Conservation (phyloP, 495 filamentous ascomycete species). For the Penicillium mononematosum region DNA sequence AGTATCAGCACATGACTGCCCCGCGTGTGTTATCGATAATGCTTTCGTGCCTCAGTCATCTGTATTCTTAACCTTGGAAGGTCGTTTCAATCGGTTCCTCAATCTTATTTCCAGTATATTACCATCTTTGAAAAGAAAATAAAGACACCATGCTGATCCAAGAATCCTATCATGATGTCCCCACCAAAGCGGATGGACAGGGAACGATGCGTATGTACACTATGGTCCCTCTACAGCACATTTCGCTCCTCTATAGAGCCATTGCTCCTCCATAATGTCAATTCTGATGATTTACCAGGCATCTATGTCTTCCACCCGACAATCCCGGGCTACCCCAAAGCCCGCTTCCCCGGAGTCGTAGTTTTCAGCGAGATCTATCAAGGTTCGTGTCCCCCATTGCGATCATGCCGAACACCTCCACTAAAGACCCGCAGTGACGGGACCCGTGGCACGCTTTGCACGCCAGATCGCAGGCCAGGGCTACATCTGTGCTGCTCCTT, state of each 20-base stretch:
- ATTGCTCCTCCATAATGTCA: not conserved
- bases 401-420: not conserved
- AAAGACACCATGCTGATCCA: slow-evolving; percentile 60
- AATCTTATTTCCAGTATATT: not conserved
- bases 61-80: not conserved
- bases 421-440: slow-evolving; percentile 63
- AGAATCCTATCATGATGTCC: slow-evolving; percentile 65
- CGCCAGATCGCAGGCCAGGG: slow-evolving; percentile 91
- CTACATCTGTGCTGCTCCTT: slow-evolving; percentile 89
- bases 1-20: slow-evolving; percentile 17
- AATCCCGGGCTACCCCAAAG: slow-evolving; percentile 80
- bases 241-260: not conserved
- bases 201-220: slow-evolving; percentile 58
- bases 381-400: slow-evolving; percentile 52
- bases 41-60: not conserved
- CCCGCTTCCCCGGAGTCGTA: slow-evolving; percentile 86
- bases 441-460: slow-evolving; percentile 86
- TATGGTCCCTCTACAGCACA: not conserved
- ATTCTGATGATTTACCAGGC: slow-evolving; percentile 46
- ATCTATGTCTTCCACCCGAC: slow-evolving; percentile 87
- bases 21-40: slow-evolving; percentile 13
- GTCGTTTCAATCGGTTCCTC: not conserved
- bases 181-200: slow-evolving; percentile 60
- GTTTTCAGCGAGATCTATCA: slow-evolving; percentile 97
- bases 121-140: not conserved